phyloP scores from a whole-genome alignment of 139 green algal genomes.

The Tetraselmis chui region DNA sequence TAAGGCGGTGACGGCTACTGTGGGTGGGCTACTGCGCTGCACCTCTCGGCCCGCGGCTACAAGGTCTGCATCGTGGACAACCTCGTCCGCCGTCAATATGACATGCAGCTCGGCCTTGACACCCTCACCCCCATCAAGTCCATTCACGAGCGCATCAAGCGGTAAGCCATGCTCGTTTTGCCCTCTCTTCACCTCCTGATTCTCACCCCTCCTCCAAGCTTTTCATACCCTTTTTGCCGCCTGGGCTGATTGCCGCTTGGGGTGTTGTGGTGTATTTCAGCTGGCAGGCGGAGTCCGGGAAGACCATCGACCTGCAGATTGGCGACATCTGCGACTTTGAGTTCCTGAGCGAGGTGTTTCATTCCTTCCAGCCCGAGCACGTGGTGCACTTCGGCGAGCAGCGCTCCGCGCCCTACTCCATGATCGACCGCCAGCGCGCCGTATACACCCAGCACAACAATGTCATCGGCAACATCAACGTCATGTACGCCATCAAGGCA shows the following conservation, averaged over 20 bases:
- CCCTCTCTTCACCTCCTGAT: no score
- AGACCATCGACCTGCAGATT: slow-evolving; percentile 85
- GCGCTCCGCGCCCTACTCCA: slow-evolving; percentile 94
- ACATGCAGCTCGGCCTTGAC: slow-evolving; percentile 91
- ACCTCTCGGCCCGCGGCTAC: slow-evolving; percentile 87
- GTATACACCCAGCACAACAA: slow-evolving; percentile 99
- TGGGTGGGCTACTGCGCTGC: slow-evolving; percentile 94
- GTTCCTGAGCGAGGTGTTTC: slow-evolving; percentile 67
- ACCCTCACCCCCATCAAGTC: slow-evolving; percentile 92
- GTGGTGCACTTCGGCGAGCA: slow-evolving; percentile 97
- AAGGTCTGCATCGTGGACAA: slow-evolving; percentile 90
- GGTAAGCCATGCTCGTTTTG: no score
- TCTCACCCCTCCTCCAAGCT: no score
- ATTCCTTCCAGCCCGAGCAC: slow-evolving; percentile 77
- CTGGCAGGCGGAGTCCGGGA: slow-evolving; percentile 80
- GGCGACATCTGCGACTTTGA: slow-evolving; percentile 97
- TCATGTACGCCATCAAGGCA: slow-evolving; percentile 97
- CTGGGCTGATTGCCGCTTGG: no score
- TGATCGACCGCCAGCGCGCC: slow-evolving; percentile 91
- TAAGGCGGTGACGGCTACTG: slow-evolving; percentile 94
- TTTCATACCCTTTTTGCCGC: no score
- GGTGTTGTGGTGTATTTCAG: no score
- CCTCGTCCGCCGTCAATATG: slow-evolving; percentile 76
- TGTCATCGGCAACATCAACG: slow-evolving; percentile 96
- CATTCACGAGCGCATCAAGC: slow-evolving; percentile 81